These are phyloP conservation scores for Yamadazyma trypodendri DNA, from an alignment of 1,139 yeast genomes.

Conservation along the genomic window DNA sequence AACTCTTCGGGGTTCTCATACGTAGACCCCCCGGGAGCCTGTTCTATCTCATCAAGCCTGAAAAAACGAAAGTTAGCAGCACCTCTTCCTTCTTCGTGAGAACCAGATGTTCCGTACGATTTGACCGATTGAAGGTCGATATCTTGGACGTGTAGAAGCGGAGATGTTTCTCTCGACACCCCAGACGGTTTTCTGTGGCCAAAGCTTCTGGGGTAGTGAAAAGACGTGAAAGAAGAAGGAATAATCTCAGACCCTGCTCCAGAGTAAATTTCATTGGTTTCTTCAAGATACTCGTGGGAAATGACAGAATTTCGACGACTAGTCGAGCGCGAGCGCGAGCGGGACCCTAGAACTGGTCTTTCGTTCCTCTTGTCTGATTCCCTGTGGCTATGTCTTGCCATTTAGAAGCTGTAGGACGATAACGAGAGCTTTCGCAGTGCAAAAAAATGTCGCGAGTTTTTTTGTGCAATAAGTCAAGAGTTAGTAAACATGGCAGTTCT, in stretches of 20 bases:
- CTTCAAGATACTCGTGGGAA: slow-evolving; percentile 43
- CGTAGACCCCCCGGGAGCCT: slow-evolving; percentile 87
- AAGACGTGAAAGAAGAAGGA: slow-evolving; percentile 86
- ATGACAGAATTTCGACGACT: slow-evolving; percentile 40
- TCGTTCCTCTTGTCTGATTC: background rate
- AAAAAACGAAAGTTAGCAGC: slow-evolving; percentile 68
- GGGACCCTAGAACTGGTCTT: background rate
- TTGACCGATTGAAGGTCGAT: slow-evolving; percentile 24
- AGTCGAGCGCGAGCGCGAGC: slow-evolving; percentile 7
- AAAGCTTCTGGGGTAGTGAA: slow-evolving; percentile 70
- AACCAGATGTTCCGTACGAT: slow-evolving; percentile 28
- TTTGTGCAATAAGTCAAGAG: no score
- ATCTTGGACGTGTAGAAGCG: slow-evolving; percentile 27
- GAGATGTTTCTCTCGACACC: slow-evolving; percentile 37
- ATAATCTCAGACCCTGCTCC: slow-evolving; percentile 89
- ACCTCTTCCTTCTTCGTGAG: slow-evolving; percentile 33
- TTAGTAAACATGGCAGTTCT: slow-evolving; percentile 10
- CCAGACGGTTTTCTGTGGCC: slow-evolving; percentile 28
- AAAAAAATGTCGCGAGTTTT: background rate
- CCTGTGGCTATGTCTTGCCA: slow-evolving; percentile 7
- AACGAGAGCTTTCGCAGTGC: background rate
- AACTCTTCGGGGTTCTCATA: slow-evolving; percentile 57
- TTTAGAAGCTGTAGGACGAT: background rate
- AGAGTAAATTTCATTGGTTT: slow-evolving; percentile 72
- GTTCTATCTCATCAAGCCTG: slow-evolving; percentile 75